These are phyloP conservation scores for Yarrowia hollandica DNA, from an alignment of 805 yeast species.

Conservation along the genomic window DNA sequence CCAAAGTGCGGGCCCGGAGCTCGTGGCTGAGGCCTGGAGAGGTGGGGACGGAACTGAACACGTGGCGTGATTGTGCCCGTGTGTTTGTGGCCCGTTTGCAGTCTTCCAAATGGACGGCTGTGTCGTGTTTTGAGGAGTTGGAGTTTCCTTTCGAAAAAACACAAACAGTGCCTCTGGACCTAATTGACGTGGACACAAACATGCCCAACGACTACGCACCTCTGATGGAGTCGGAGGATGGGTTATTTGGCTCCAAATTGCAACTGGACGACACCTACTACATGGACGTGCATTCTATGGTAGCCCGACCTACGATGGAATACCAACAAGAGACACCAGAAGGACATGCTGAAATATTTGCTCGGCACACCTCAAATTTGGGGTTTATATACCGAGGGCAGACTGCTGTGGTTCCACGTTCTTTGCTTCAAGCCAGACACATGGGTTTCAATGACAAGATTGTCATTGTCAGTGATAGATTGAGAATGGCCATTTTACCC, in stretches of 20 bases:
- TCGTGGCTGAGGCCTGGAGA: slow-evolving; percentile 2
- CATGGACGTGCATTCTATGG: background rate
- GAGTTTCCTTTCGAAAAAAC: background rate
- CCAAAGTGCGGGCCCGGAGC: background rate
- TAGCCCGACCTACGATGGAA: too few species aligned
- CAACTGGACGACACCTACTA: background rate
- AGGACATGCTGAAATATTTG: too few species aligned
- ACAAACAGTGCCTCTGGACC: background rate
- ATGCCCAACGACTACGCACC: background rate
- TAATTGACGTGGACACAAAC: background rate
- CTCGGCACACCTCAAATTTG: too few species aligned
- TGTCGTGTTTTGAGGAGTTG: background rate
- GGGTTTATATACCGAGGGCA: too few species aligned
- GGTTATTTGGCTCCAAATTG: too few species aligned
- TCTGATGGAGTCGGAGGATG: too few species aligned
- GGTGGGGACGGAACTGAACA: background rate
- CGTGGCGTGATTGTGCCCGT: background rate
- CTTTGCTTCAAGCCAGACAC: too few species aligned
- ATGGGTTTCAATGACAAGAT: too few species aligned
- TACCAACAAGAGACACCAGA: too few species aligned
- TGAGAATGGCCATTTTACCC: too few species aligned
- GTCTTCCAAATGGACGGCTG: background rate
- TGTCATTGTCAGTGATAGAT: too few species aligned
- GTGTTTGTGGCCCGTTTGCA: slow-evolving; percentile 1
- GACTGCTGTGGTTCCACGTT: too few species aligned